A percentile compares a stretch with the other conserved stretches of the same genome.
Evolutionary conservation across 352 stramenopile species (phyloP).

Genomic region (Pythium pectinolyticum): DNA sequence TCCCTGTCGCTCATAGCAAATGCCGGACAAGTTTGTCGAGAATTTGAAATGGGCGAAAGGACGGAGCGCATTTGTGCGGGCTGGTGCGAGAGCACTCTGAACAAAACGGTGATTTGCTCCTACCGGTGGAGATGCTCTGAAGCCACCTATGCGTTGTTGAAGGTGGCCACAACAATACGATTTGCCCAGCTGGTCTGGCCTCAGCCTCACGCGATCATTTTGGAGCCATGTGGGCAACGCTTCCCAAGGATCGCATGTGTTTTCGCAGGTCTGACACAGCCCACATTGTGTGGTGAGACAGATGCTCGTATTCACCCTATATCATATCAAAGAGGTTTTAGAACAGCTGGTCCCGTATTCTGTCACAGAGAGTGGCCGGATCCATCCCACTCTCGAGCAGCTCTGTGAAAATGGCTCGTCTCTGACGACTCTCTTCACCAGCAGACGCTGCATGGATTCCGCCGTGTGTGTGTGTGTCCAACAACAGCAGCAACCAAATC

Average conservation of each 20-base stretch:
- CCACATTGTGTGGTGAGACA: neutral
- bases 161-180: slow-evolving; percentile 9
- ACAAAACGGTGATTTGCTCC: too few species aligned
- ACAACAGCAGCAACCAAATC: too few species aligned
- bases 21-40: too few species aligned
- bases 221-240: slow-evolving; percentile 3
- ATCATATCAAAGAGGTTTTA: slow-evolving; percentile 17
- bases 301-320: slow-evolving; percentile 1
- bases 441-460: neutral
- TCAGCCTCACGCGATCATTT: slow-evolving; percentile 1
- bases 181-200: slow-evolving; percentile 1
- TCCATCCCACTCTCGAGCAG: slow-evolving; percentile 14
- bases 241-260: slow-evolving; percentile 8
- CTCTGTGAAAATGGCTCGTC: slow-evolving; percentile 22
- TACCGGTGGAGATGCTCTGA: slow-evolving; percentile 1
- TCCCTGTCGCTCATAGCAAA: too few species aligned
- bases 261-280: neutral
- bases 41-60: too few species aligned
- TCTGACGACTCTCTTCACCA: slow-evolving; percentile 15
- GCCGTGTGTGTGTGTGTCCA: too few species aligned
- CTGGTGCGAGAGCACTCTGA: too few species aligned
- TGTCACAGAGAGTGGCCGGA: slow-evolving; percentile 26
- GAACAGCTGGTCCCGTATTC: slow-evolving; percentile 6
- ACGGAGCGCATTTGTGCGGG: too few species aligned
- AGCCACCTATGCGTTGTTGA: slow-evolving; percentile 16